Conservation (phyloP, 2,329 filamentous ascomycete genomes). For the Cladophialophora bantiana region DNA sequence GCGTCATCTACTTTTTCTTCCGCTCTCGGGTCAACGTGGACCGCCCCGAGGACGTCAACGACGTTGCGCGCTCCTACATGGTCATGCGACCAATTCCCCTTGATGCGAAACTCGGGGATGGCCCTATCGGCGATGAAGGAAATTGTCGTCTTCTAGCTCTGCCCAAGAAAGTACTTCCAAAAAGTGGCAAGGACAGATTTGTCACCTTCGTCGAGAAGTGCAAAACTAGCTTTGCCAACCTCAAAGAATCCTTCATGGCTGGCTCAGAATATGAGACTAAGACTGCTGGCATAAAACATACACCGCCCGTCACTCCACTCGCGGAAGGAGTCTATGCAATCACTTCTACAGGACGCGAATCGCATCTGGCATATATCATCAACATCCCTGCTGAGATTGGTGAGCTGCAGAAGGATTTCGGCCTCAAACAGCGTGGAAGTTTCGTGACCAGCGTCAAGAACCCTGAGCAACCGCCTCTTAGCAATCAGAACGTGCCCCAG, state of each 20-base stretch:
- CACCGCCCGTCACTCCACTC: constrained; percentile 74
- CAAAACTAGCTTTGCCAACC: constrained; percentile 67
- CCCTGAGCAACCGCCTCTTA: constrained; percentile 71
- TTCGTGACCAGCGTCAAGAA: constrained; percentile 84
- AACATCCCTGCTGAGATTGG: constrained; percentile 74
- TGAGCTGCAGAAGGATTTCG: constrained; percentile 77
- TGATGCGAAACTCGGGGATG: constrained; percentile 71
- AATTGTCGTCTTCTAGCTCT: constrained; percentile 77
- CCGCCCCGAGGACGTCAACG: constrained; percentile 70
- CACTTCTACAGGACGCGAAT: constrained; percentile 72
- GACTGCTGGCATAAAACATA: constrained; percentile 72
- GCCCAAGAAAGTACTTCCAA: constrained; percentile 83
- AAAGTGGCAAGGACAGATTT: constrained; percentile 71
- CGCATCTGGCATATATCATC: constrained; percentile 79
- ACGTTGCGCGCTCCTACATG: constrained; percentile 80
- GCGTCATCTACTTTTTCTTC: constrained; percentile 90
- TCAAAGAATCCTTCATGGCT: constrained; percentile 76
- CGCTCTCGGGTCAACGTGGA: constrained; percentile 77
- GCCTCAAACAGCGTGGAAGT: constrained; percentile 73
- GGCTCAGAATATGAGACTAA: constrained; percentile 76
- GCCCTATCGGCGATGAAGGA: constrained; percentile 60
- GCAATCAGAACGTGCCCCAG: constrained; percentile 68
- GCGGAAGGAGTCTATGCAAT: constrained; percentile 87
- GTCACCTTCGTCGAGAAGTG: constrained; percentile 85
- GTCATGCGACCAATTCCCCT: constrained; percentile 75